phyloP scores from a whole-genome alignment of 2,329 filamentous ascomycete species.

The Fusarium decemcellulare region DNA sequence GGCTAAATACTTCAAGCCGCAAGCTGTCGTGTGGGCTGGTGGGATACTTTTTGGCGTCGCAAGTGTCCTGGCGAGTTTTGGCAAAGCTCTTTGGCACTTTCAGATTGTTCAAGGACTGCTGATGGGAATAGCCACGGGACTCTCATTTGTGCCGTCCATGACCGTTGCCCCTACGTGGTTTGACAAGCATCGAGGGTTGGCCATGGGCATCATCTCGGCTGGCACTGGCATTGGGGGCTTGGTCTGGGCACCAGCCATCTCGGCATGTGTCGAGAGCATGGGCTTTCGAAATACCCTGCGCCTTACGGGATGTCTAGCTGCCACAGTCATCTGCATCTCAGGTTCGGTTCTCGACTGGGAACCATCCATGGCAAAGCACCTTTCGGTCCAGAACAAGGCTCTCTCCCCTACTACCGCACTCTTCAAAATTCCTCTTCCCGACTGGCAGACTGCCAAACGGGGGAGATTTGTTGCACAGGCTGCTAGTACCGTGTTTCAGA shows the following conservation, averaged over 20 bases:
- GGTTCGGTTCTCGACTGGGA: neutral
- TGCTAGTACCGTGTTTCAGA: neutral
- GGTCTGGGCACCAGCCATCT: neutral
- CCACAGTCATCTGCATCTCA: neutral
- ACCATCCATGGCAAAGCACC: neutral
- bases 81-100: neutral
- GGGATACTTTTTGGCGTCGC: neutral
- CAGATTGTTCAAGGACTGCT: neutral
- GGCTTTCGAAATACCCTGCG: neutral
- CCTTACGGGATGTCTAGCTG: neutral
- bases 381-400: neutral
- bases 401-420: neutral
- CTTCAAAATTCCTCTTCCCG: neutral
- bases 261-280: neutral
- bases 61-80: neutral
- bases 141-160: neutral
- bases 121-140: neutral
- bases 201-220: neutral
- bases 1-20: neutral
- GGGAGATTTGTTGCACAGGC: neutral
- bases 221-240: neutral
- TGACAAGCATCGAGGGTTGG: neutral
- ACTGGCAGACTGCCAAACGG: neutral
- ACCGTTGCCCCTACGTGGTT: conserved; percentile 1
- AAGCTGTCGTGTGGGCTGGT: neutral